These are phyloP conservation scores for Acorus gramineus DNA, from an alignment of 106 monocot species.

Conservation along the genomic window DNA sequence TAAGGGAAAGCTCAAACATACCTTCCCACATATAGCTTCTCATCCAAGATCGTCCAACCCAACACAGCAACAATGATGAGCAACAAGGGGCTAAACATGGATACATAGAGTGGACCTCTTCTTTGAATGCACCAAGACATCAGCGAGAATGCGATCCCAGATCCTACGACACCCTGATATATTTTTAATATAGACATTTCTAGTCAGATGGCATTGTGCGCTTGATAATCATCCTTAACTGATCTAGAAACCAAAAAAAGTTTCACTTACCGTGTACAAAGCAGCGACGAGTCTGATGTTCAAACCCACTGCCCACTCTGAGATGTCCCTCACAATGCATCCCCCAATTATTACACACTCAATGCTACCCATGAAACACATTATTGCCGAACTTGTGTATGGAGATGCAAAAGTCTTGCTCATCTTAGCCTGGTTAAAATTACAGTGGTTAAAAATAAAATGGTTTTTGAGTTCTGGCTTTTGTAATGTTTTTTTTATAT, in stretches of 20 bases:
- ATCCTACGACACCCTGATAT: slow-evolving; percentile 50
- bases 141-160: slow-evolving; percentile 41
- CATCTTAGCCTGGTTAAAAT: slow-evolving; percentile 32
- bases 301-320: slow-evolving; percentile 55
- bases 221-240: not conserved
- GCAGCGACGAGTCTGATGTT: slow-evolving; percentile 50
- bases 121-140: slow-evolving; percentile 69
- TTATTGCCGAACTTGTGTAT: slow-evolving; percentile 50
- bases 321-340: slow-evolving; percentile 20
- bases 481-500: no score
- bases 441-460: no score
- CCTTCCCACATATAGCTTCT: slow-evolving; percentile 68
- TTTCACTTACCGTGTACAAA: slow-evolving; percentile 44
- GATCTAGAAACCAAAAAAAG: not conserved
- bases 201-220: no score
- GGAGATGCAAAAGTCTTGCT: slow-evolving; percentile 46
- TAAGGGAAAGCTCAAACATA: slow-evolving; percentile 4
- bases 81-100: slow-evolving; percentile 73
- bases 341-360: slow-evolving; percentile 40
- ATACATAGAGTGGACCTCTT: slow-evolving; percentile 64
- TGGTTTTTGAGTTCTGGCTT: no score
- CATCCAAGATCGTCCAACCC: slow-evolving; percentile 68
- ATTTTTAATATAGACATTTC: not conserved
- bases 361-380: slow-evolving; percentile 51
- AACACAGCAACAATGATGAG: slow-evolving; percentile 64